phyloP scores from a whole-genome alignment of 2,329 filamentous ascomycete species.

The Penicillium sp. region DNA sequence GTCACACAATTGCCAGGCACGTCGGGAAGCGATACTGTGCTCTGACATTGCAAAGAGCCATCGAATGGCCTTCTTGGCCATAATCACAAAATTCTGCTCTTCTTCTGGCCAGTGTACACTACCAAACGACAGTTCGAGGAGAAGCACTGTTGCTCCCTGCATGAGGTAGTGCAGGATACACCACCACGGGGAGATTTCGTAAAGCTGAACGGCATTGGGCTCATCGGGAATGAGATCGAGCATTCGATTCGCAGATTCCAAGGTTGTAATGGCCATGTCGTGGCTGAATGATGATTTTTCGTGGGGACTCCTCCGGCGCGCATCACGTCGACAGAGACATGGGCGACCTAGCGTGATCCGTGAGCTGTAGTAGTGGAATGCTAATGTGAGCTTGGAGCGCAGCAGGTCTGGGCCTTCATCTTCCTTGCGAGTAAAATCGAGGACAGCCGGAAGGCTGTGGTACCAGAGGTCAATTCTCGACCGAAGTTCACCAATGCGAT shows the following conservation, averaged over 20 bases:
- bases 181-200: slow-evolving; percentile 42
- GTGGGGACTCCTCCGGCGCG: slow-evolving; percentile 23
- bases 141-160: slow-evolving; percentile 41
- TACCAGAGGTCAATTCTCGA: slow-evolving; percentile 38
- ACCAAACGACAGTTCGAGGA: slow-evolving; percentile 44
- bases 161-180: slow-evolving; percentile 43
- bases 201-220: slow-evolving; percentile 38
- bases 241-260: slow-evolving; percentile 37
- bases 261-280: slow-evolving; percentile 35
- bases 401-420: slow-evolving; percentile 32
- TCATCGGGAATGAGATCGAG: slow-evolving; percentile 41
- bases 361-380: slow-evolving; percentile 42
- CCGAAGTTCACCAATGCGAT: slow-evolving; percentile 36
- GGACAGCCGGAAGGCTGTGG: slow-evolving; percentile 31
- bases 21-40: slow-evolving; percentile 35
- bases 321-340: slow-evolving; percentile 43
- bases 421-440: slow-evolving; percentile 35
- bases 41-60: slow-evolving; percentile 42
- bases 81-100: slow-evolving; percentile 32
- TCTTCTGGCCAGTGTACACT: slow-evolving; percentile 41
- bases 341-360: slow-evolving; percentile 43
- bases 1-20: slow-evolving; percentile 42
- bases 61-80: slow-evolving; percentile 39
- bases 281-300: slow-evolving; percentile 34
- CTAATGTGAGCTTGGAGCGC: slow-evolving; percentile 38